Evolutionary conservation across 129 eudicot species (phyloP), one percentile per base, ranked within the genome.

Genomic region (Heracleum sosnowskyi): DNA sequence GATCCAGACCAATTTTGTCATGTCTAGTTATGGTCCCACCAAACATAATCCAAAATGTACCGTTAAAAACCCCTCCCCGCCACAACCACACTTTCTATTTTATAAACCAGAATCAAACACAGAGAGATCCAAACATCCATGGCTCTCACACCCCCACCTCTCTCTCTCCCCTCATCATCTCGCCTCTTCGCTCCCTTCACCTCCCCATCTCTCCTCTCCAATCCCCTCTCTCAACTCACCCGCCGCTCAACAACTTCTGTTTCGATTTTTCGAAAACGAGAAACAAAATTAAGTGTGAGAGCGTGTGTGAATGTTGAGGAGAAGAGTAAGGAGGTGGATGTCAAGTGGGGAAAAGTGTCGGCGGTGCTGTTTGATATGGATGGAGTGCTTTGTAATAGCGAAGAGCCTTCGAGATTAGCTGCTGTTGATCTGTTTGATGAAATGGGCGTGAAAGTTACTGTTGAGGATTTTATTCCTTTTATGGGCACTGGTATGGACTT

Each of bases 291-390:
- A 2, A 73, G 28, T 46, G 82, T 81, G 42, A 79, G 74, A 82
- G 89, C 88, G 7, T 81, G 87, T 16, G 90, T 82, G 82, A 83
- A 82, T 36, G 16, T 85, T 49, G 91, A 84, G 51, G 90, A 90
- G 73, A 60, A 71, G 86, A 86, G 47, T 37, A 85, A 76, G 24
- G 46, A 82, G 35, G 89, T 72, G 1, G 83, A 42, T 11, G 73
- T 46, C 4, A 86, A 85, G 66, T 96, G 97, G 99, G 96, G 93
- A 16, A 92, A 92, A 79, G 97, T 96, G 24, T 89, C 96, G 20
- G 99, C 99, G 51, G 99, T 96, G 87, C 73, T 96, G 82, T 96
- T 96, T 37, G 99, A 96, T 62, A 96, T 96, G 99, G 99, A 96
- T 77, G 99, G 99, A 75, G 99, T 96, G 78, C 88, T 96, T 47